A percentile compares a stretch with the other conserved stretches of the same genome.
Conservation (phyloP, 2,329 filamentous ascomycete genomes). For the Phialemonium atrogriseum region DNA sequence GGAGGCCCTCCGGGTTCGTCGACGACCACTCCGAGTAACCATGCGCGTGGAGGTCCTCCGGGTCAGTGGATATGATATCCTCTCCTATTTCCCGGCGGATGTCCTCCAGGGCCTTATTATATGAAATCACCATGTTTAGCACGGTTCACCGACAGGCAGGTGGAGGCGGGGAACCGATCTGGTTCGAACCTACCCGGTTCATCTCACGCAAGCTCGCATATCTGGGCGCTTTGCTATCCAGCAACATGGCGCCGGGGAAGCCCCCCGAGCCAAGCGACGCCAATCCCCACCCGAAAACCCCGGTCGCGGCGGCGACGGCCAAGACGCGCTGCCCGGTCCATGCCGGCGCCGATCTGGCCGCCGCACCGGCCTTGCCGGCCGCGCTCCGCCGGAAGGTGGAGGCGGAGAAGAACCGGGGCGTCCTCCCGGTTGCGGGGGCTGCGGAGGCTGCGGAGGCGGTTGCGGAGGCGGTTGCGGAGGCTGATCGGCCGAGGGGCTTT, state of each 20-base stretch:
- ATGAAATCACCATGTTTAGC: too few species aligned
- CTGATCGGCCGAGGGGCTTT: constrained; percentile 17
- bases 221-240: constrained; percentile 19
- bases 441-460: constrained; percentile 8
- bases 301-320: constrained; percentile 29
- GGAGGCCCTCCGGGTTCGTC: constrained; percentile 49
- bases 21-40: constrained; percentile 64
- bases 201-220: constrained; percentile 36
- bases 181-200: constrained; percentile 24
- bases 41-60: constrained; percentile 52
- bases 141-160: not conserved
- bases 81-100: constrained; percentile 39
- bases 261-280: constrained; percentile 19
- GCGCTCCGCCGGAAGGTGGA: constrained; percentile 11
- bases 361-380: constrained; percentile 1
- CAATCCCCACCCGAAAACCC: constrained; percentile 31
- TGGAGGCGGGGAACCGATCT: too few species aligned
- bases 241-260: constrained; percentile 16
- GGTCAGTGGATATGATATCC: constrained; percentile 54
- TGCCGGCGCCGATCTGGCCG: constrained; percentile 12
- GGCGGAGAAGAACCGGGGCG: constrained; percentile 14
- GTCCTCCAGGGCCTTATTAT: constrained; percentile 39
- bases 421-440: constrained; percentile 1
- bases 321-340: constrained; percentile 26
- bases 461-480: constrained; percentile 8